Base-by-base conservation (phyloP, 257 asterid genomes). In the Oldenlandia corymbosa region DNA sequence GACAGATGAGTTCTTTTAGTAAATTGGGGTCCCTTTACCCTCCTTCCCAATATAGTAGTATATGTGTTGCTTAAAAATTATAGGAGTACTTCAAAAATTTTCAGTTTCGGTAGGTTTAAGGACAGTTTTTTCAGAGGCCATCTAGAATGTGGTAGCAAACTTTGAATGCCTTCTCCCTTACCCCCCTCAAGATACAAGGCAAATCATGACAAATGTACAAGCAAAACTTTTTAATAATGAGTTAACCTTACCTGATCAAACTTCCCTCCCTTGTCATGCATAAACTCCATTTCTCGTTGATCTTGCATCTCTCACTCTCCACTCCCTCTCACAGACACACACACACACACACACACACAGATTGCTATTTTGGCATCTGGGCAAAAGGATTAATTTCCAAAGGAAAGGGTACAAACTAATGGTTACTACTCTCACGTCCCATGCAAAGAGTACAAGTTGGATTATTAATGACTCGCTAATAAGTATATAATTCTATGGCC, bases 1-100 rank as follows among this genome's bases (percentile, higher is more conserved):
- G 75, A 69, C 71, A 74, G 75, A 69, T 52, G 64, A 58, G 71
- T 69, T 68, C 32, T 46, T 43, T 47, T 49, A 43, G n/a, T n/a
- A n/a, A n/a, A 24, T 36, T 74, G 64, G 53, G 72, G 36, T 67
- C 57, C 64, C 39, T 46, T 63, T 24, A 46, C 58, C 57, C 10
- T 9, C 39, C 39, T 34, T 34, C 39, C 39, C 39, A 34, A 34
- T 34, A 34, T 37, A 57, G 47, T 42, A 4, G 18, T 54, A 7
- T 31, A 49, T 65, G 27, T 70, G 57, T 37, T 59, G 72, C 49
- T 65, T 36, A 56, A 59, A n/a, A 51, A 23, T 48, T 46, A 3
- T 62, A 57, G 59, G 34, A 43, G 21, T 43, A 54, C 58, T 9
- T 67, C 45, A 14, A 67, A 54, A 60, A 39, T 20, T 62, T 63